Base-by-base conservation (phyloP, 495 filamentous ascomycete genomes). In the Cladorrhinum samala region DNA sequence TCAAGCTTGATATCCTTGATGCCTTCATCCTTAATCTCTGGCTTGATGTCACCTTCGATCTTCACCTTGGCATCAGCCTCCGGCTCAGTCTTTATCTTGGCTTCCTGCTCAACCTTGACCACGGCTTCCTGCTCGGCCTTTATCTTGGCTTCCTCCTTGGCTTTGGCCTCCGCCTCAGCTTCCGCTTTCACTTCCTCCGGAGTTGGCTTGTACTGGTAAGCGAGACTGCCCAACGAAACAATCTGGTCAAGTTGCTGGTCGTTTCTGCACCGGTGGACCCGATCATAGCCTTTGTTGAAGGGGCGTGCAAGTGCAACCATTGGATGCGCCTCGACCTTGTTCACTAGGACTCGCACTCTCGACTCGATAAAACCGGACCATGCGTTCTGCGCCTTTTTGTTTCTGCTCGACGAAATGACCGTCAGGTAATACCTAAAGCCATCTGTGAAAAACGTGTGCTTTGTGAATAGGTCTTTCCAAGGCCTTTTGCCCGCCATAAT, bases 341-440 rank as follows among this genome's bases (percentile, higher is more conserved):
- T 78, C 18, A 95, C 88, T 19, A 98, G 77, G 47, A 88, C 74
- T 44, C 93, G 83, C 37, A 97, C 78, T 67, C 90, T 96, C 3
- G 93, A 98, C 70, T 96, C 88, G 7, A 98, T 88, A 30, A 89
- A 81, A 8, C 93, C 92, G 25, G 89, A 89, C 90, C 93, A 97
- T 30, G 83, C 77, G 13, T 86, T 79, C 59, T 94, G 87, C 1
- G 86, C 85, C 54, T 96, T 89, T 60, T 89, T 91, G 20, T 84
- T 88, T 52, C 77, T 87, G 68, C 89, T 91, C 0, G 88, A 84
- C n/a, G 91, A 80, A 39, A 92, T 84, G 51, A 97, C 83, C 53
- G 84, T 86, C 43, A 98, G 81, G 66, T 97, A 98, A 65, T 96
- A 96, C 68, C 88, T 95, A 73, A 95, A 95, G 48, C 83, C 90